Evolutionary conservation across 1,284 basidiomycete species (phyloP).

Genomic region (Pseudozyma sp.): DNA sequence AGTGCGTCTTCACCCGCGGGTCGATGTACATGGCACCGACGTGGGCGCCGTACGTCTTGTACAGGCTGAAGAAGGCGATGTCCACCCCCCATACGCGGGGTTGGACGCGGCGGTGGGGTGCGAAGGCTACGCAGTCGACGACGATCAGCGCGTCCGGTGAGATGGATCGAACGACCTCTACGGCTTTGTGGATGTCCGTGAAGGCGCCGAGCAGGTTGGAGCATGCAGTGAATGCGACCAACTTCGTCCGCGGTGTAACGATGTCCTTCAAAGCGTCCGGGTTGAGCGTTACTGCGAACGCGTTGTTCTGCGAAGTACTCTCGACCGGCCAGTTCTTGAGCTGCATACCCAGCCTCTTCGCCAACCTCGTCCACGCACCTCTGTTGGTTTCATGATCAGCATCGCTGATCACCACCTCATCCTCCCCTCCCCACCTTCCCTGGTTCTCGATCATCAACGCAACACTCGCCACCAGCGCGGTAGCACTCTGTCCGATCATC

Average conservation of each 20-base stretch:
- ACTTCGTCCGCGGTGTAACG: conserved; percentile 76
- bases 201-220: conserved; percentile 81
- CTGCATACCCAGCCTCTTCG: conserved; percentile 73
- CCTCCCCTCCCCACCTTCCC: conserved; percentile 75
- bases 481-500: conserved; percentile 73
- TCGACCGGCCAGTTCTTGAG: conserved; percentile 76
- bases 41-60: conserved; percentile 84
- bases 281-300: conserved; percentile 76
- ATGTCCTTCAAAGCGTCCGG: conserved; percentile 76
- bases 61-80: conserved; percentile 78
- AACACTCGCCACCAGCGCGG: conserved; percentile 37
- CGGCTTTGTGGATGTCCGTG: conserved; percentile 71
- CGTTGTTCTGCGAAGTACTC: conserved; percentile 67
- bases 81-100: conserved; percentile 75
- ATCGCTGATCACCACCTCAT: conserved; percentile 78
- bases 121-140: conserved; percentile 82
- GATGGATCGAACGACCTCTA: conserved; percentile 70
- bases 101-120: conserved; percentile 78
- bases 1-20: conserved; percentile 70
- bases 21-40: conserved; percentile 77
- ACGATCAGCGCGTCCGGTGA: conserved; percentile 74
- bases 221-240: conserved; percentile 80
- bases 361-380: conserved; percentile 82
- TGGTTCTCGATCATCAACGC: conserved; percentile 67
- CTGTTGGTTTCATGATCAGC: conserved; percentile 85